A percentile compares a stretch with the other conserved stretches of the same genome.
Evolutionary conservation across 257 asterid species (phyloP).

Genomic region (Apocynum venetum): DNA sequence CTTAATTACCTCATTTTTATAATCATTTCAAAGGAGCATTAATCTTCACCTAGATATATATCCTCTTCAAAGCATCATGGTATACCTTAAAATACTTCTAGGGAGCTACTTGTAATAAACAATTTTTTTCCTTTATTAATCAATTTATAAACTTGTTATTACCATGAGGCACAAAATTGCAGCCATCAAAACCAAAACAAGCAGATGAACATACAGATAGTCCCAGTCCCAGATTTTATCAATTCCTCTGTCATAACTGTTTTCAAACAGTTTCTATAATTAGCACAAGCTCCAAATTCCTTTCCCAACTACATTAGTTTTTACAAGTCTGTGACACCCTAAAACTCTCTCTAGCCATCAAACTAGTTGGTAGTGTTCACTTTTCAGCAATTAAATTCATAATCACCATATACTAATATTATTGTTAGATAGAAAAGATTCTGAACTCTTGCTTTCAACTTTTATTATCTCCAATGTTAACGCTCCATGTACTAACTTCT

Average conservation of each 20-base stretch:
- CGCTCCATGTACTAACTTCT: not conserved
- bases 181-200: not conserved
- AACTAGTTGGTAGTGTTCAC: not conserved
- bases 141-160: not conserved
- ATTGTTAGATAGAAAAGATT: not conserved
- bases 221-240: not conserved
- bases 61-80: not conserved
- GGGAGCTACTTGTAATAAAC: not conserved
- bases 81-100: not conserved
- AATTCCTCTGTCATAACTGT: not conserved
- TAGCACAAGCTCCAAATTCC: not conserved
- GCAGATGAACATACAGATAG: not conserved
- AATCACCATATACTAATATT: not conserved
- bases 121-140: not conserved
- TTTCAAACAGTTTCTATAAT: not conserved
- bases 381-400: not conserved
- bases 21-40: not conserved
- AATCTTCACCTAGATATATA: not conserved
- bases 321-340: not conserved
- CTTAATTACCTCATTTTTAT: not conserved
- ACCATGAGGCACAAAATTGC: not conserved
- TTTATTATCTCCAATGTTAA: not conserved
- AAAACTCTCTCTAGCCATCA: not conserved
- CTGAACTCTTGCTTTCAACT: not conserved
- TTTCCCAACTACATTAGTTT: not conserved